phyloP scores from a whole-genome alignment of 495 filamentous ascomycete genomes.

The Glarea lozoyensis region DNA sequence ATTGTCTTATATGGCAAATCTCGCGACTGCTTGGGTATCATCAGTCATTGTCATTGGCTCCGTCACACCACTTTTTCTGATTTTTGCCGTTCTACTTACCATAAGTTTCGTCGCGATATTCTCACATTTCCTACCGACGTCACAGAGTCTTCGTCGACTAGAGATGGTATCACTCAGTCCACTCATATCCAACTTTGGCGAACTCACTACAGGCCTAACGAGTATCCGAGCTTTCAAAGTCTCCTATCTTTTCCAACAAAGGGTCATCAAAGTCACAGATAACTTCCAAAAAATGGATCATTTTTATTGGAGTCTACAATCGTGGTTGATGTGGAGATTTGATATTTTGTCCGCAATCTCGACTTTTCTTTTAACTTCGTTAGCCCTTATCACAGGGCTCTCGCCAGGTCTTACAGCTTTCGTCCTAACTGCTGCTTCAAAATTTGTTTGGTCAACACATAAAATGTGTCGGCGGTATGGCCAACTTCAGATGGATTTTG shows the following conservation, averaged over 20 bases:
- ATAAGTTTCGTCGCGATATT: conserved; percentile 59
- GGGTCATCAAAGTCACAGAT: conserved; percentile 68
- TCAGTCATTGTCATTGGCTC: conserved; percentile 66
- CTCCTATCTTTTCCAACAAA: conserved; percentile 63
- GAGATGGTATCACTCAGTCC: conserved; percentile 81
- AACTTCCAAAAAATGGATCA: conserved; percentile 88
- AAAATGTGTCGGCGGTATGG: conserved; percentile 66
- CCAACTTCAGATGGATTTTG: conserved; percentile 81
- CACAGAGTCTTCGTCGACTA: conserved; percentile 69
- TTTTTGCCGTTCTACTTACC: conserved; percentile 56
- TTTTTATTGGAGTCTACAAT: conserved; percentile 81
- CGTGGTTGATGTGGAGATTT: conserved; percentile 74
- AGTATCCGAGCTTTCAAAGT: conserved; percentile 72
- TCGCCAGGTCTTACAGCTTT: conserved; percentile 71
- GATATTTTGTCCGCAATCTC: conserved; percentile 60
- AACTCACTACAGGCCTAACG: conserved; percentile 66
- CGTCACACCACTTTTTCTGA: conserved; percentile 64
- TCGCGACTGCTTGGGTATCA: conserved; percentile 57
- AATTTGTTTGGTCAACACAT: conserved; percentile 63
- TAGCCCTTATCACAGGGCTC: conserved; percentile 60
- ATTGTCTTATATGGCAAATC: conserved; percentile 56
- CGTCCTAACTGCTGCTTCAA: conserved; percentile 52
- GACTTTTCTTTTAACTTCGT: conserved; percentile 58
- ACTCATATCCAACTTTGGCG: conserved; percentile 77
- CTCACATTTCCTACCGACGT: conserved; percentile 65